Evolutionary conservation across 768 basidiomycete genomes (phyloP).

Genomic region (Boletus insuetus): DNA sequence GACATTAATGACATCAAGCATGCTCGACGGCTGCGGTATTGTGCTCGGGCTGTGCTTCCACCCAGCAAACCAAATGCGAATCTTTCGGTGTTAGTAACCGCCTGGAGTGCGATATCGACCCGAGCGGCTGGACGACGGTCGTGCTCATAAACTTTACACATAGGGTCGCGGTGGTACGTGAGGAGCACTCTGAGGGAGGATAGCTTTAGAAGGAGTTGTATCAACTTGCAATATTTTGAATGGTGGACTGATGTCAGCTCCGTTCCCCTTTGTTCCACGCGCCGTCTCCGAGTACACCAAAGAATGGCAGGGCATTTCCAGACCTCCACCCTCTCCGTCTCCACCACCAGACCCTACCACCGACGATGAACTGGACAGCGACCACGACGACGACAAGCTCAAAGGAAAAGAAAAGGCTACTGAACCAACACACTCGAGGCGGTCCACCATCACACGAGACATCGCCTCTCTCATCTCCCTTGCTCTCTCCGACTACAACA

Average conservation of each 20-base stretch:
- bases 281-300: conserved; percentile 39
- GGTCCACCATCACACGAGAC: conserved; percentile 38
- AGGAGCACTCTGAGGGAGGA: too few relatives aligned
- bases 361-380: not conserved
- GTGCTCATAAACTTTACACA: conserved; percentile 9
- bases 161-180: too few relatives aligned
- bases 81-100: conserved; percentile 16
- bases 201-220: too few relatives aligned
- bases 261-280: conserved; percentile 49
- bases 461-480: conserved; percentile 50
- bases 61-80: not conserved
- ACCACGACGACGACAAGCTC: conserved; percentile 5
- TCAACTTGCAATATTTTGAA: too few relatives aligned
- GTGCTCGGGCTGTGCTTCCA: conserved; percentile 18
- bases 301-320: conserved; percentile 19
- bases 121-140: conserved; percentile 22
- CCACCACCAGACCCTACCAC: conserved; percentile 7
- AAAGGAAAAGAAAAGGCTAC: conserved; percentile 22
- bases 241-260: too few relatives aligned
- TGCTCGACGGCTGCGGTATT: conserved; percentile 17
- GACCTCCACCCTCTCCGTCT: not conserved
- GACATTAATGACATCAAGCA: conserved; percentile 24
- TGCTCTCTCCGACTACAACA: conserved; percentile 65
- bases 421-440: conserved; percentile 16
- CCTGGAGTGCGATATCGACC: conserved; percentile 1